phyloP scores from a whole-genome alignment of 345 rosid genomes.

The Citrus trifoliata region DNA sequence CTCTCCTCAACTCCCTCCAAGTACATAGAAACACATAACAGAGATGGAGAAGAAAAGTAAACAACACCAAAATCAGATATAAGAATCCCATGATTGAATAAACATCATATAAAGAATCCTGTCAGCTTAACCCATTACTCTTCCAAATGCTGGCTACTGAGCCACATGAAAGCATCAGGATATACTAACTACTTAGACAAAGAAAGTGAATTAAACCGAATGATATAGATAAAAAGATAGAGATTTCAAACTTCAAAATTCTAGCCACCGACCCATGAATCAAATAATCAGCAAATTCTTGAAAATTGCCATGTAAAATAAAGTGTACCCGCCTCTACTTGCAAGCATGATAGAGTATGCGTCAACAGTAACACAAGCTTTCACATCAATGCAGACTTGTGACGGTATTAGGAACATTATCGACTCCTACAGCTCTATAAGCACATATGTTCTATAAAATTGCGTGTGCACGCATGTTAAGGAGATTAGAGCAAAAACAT shows the following conservation, averaged over 20 bases:
- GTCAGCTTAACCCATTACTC: background rate
- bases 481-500: background rate
- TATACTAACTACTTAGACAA: background rate
- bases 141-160: background rate
- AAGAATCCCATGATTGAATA: background rate
- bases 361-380: background rate
- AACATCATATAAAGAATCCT: background rate
- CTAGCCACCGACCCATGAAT: background rate
- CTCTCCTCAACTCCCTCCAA: background rate
- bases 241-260: background rate
- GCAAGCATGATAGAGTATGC: background rate
- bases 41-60: background rate
- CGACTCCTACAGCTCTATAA: background rate
- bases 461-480: background rate
- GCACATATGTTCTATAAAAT: background rate
- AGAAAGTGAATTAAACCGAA: background rate
- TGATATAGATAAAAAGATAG: background rate
- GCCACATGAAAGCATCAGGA: conserved; percentile 3
- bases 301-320: background rate
- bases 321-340: background rate
- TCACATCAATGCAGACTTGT: background rate
- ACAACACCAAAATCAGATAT: background rate
- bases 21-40: background rate
- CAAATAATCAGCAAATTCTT: background rate
- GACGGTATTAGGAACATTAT: background rate